Conservation (phyloP, 2,329 filamentous ascomycete species). For the Talaromyces sp. region DNA sequence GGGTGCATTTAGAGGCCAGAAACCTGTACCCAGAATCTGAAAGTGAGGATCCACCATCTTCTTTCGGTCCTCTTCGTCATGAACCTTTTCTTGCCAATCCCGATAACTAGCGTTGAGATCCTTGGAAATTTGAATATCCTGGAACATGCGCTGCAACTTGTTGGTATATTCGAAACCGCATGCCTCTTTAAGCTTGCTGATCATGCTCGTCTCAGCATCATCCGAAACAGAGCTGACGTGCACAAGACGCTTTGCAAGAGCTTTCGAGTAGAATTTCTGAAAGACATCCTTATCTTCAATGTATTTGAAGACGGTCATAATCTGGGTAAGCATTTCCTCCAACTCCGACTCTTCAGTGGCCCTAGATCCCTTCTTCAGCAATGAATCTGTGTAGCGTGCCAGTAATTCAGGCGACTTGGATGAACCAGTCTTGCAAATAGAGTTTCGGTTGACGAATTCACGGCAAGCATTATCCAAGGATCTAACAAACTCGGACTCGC, state of each 20-base stretch:
- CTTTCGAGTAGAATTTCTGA: conserved; percentile 98
- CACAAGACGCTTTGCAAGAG: conserved; percentile 90
- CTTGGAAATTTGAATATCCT: conserved; percentile 98
- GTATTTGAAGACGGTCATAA: conserved; percentile 99
- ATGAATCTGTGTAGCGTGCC: conserved; percentile 89
- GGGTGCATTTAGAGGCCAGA: conserved; percentile 90
- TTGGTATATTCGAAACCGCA: conserved; percentile 99
- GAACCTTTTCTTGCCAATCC: conserved; percentile 66
- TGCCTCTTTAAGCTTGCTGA: conserved; percentile 96
- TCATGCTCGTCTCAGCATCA: conserved; percentile 98
- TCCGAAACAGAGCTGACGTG: conserved; percentile 94
- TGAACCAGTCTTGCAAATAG: conserved; percentile 88
- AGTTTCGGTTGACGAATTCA: conserved; percentile 97
- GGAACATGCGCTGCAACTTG: conserved; percentile 99
- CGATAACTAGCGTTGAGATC: conserved; percentile 89
- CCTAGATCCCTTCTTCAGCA: conserved; percentile 85
- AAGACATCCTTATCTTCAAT: conserved; percentile 99
- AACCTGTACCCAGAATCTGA: conserved; percentile 89
- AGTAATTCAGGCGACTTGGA: conserved; percentile 92
- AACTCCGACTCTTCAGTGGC: conserved; percentile 91
- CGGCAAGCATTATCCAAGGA: conserved; percentile 95
- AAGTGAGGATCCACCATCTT: conserved; percentile 79
- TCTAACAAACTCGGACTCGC: conserved; percentile 93
- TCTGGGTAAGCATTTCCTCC: conserved; percentile 80
- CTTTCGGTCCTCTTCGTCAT: conserved; percentile 64